Evolutionary conservation across 225 moss, liverwort and hornwort genomes (phyloP).

Genomic region (Thuidium tamariscinum): DNA sequence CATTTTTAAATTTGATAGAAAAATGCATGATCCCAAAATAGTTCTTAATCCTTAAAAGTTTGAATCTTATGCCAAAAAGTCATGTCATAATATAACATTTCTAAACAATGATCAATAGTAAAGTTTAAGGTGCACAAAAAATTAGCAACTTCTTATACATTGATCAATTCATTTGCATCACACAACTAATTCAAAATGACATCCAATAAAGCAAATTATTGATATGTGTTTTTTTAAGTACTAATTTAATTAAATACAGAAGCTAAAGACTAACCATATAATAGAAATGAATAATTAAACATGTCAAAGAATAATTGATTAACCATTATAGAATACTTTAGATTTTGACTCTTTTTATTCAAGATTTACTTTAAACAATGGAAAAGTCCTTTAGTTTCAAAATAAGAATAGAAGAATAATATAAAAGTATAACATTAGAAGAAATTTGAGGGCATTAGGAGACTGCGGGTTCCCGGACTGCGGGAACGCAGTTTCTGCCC

Average conservation of each 20-base stretch:
- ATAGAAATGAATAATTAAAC: neutral
- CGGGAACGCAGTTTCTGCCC: no score
- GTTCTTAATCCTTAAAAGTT: fast-evolving
- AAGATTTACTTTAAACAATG: fast-evolving
- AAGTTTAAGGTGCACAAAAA: neutral
- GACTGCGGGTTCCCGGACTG: no score
- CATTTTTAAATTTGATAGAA: neutral
- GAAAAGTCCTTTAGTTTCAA: fast-evolving
- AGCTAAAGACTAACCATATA: neutral
- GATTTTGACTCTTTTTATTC: fast-evolving
- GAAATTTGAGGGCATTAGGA: no score
- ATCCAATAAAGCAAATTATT: fast-evolving
- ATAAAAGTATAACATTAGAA: neutral
- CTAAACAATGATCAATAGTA: neutral
- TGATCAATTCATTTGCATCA: neutral
- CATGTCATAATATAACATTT: neutral
- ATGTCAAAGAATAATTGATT: no score
- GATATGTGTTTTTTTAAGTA: no score
- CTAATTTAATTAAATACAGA: neutral
- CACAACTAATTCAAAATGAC: neutral
- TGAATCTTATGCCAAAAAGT: neutral
- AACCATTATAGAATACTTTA: neutral
- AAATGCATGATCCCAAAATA: no score
- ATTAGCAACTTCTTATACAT: neutral
- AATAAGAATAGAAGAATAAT: neutral